A percentile compares a stretch with the other conserved stretches of the same genome.
Evolutionary conservation across 2,329 filamentous ascomycete species (phyloP).

Genomic region (Tolypocladium album): DNA sequence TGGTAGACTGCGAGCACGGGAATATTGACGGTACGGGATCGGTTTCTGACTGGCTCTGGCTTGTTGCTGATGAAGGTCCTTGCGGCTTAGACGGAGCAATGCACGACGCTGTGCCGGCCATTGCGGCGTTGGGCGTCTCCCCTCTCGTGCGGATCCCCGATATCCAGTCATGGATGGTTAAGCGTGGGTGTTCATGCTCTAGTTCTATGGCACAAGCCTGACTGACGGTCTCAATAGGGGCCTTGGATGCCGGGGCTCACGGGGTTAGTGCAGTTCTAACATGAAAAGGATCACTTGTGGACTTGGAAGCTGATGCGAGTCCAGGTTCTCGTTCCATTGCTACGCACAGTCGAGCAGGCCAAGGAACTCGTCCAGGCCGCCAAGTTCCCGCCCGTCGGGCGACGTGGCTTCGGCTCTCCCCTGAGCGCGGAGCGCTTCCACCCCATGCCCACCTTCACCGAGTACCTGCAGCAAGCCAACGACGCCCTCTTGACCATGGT

Average conservation of each 20-base stretch:
- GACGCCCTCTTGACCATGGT: conserved; percentile 49
- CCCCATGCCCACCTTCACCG: conserved; percentile 30
- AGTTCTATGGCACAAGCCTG: not conserved
- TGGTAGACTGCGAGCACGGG: conserved; percentile 46
- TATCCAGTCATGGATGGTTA: conserved; percentile 33
- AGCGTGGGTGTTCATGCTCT: conserved; percentile 18
- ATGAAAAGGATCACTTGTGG: not conserved
- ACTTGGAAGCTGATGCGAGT: not conserved
- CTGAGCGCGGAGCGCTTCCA: conserved; percentile 32
- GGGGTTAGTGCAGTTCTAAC: conserved; percentile 25
- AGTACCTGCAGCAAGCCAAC: conserved; percentile 40
- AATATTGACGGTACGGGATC: conserved; percentile 31
- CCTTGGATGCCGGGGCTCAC: conserved; percentile 39
- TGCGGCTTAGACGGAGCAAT: conserved; percentile 30
- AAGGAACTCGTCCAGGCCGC: conserved; percentile 32
- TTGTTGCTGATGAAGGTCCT: not conserved
- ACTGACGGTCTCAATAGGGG: conserved; percentile 17
- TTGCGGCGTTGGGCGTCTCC: conserved; percentile 33
- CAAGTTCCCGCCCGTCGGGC: conserved; percentile 39
- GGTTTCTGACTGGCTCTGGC: not conserved
- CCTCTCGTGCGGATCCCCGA: conserved; percentile 43
- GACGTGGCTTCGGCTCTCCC: conserved; percentile 38
- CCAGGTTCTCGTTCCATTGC: conserved; percentile 34
- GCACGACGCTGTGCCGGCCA: conserved; percentile 43
- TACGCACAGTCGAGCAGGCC: conserved; percentile 32